Conservation (phyloP, 176 grass and related monocot species). For the Coix lacrymajobi region DNA sequence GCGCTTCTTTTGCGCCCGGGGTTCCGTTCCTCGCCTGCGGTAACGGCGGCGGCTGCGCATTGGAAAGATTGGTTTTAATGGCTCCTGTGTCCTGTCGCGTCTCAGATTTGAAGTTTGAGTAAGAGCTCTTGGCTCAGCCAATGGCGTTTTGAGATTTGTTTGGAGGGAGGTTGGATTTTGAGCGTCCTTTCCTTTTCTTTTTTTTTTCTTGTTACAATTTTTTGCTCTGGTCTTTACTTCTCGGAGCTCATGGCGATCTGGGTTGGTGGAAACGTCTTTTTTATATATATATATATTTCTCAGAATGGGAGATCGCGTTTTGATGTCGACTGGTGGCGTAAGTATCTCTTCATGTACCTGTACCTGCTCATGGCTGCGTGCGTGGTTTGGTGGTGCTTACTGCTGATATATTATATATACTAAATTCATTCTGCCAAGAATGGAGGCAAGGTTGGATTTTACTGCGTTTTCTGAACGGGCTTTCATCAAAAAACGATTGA, state of each 20-base stretch:
- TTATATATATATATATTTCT: too few species aligned
- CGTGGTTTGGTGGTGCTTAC: conserved; percentile 15
- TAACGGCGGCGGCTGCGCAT: neutral
- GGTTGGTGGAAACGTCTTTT: conserved; percentile 33
- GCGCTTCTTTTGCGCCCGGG: neutral
- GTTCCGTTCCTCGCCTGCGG: neutral
- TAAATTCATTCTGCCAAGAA: neutral
- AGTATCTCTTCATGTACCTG: neutral
- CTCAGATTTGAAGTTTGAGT: conserved; percentile 14
- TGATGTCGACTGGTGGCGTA: conserved; percentile 2
- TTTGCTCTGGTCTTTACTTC: neutral
- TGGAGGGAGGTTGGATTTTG: conserved; percentile 1
- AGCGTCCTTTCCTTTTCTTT: neutral
- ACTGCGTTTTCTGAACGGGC: neutral
- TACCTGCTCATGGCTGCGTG: conserved; percentile 15
- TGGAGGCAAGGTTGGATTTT: neutral
- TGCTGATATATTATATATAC: conserved; percentile 8
- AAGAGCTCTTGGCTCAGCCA: neutral
- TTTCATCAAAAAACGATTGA: neutral
- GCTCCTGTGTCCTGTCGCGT: neutral
- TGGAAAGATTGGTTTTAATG: conserved; percentile 15
- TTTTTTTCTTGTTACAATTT: neutral
- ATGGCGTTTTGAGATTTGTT: neutral
- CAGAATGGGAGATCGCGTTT: conserved; percentile 22
- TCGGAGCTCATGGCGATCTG: conserved; percentile 33